Base-by-base conservation (phyloP, 2,329 filamentous ascomycete genomes). In the Claviceps arundinis region DNA sequence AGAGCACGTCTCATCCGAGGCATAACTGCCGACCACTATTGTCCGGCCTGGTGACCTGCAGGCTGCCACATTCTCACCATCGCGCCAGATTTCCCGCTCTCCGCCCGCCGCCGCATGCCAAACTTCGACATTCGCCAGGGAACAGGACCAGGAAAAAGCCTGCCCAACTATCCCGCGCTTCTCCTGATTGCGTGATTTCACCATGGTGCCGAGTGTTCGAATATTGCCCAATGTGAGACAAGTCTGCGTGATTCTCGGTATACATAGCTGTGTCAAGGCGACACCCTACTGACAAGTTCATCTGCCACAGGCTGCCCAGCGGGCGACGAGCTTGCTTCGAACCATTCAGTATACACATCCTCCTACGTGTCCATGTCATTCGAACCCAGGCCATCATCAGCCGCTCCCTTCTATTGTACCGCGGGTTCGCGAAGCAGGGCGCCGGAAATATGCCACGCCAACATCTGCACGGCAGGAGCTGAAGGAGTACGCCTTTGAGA, bases 401-500 rank as follows among this genome's bases (percentile, higher is more conserved):
- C 59, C 77, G 41, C 75, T 75, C 42, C 70, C 79, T 42, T 73
- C 78, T 55, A 70, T 90, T 54, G 68, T 74, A 16, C 74, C 75
- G 22, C 74, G 71, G 52, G 66, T 62, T 47, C 56, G 62, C 58
- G 54, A 67, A 58, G 58, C 69, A 37, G 69, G 61, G 37, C 56
- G 58, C 24, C 66, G 80, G 37, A 73, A 72, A 48, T 82, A 79
- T 66, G 89, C 88, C n/a, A 91, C 88, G 0, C 88, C 90, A 0
- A 72, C 85, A 37, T 62, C 62, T 41, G 57, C 63, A 19, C 71
- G 85, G 19, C 49, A 54, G 30, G 70, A 76, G 8, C 77, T 89
- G 62, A 95, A 94, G 66, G 93, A 98, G 67, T 98, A 98, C 71
- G 93, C 93, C 14, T 98, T 98, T 65, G 93, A 98, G 68, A 95